Conservation (phyloP, 768 basidiomycete genomes). For the Xerocomellus intermedius region DNA sequence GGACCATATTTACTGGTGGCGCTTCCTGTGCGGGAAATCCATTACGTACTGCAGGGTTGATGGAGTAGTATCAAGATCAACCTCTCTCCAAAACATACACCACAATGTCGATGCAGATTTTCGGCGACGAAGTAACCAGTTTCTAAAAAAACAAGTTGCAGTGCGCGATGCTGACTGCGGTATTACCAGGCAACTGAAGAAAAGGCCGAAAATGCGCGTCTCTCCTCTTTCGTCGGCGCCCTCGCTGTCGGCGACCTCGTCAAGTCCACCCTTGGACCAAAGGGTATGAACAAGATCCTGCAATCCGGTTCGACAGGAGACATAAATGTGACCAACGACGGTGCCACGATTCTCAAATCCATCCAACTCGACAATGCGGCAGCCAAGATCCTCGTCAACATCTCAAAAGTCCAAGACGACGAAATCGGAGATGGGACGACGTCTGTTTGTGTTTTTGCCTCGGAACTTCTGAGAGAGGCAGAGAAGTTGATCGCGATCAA, state of each 20-base stretch:
- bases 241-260: constrained; percentile 97
- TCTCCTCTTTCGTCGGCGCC: constrained; percentile 97
- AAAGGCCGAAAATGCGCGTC: constrained; percentile 95
- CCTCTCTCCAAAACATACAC: background rate
- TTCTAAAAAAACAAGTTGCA: background rate
- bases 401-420: constrained; percentile 99
- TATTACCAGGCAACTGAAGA: constrained; percentile 76
- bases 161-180: constrained; percentile 1
- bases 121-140: constrained; percentile 53
- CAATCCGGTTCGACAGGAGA: constrained; percentile 88
- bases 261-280: constrained; percentile 97
- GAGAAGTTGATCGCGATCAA: constrained; percentile 90
- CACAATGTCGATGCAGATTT: constrained; percentile 60
- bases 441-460: constrained; percentile 85
- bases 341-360: constrained; percentile 95
- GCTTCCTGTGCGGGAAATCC: no score
- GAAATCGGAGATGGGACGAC: constrained; percentile 98
- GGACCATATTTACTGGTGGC: no score
- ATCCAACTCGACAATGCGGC: constrained; percentile 98
- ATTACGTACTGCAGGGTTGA: background rate
- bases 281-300: constrained; percentile 99
- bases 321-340: constrained; percentile 98
- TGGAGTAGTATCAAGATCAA: constrained; percentile 4
- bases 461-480: constrained; percentile 90
- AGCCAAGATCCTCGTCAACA: constrained; percentile 98